Base-by-base conservation (phyloP, 805 yeast genomes). In the Pachysolen tannophilus region DNA sequence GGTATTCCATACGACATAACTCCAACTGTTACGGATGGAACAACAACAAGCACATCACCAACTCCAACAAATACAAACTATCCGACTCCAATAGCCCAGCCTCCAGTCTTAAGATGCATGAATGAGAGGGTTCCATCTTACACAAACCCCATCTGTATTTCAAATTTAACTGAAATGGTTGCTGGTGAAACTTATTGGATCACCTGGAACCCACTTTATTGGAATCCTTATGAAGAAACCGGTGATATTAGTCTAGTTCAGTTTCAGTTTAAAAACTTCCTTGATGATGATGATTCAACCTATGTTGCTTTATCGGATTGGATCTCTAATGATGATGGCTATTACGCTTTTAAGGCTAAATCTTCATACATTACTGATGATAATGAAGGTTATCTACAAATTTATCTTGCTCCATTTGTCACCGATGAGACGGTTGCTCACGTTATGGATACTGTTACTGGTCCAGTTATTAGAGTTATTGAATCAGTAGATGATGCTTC, bases 181-280 rank as follows among this genome's bases (percentile, higher is more conserved):
- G 61, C 60, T 27, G 72, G 70, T 26, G 67, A 66, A 48, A 65
- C 66, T 7, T 66, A 66, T 45, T 66, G 70, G 69, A 47, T 65
- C 39, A 65, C 71, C 11, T 65, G 71, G 71, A 69, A 66, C 38
- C 69, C 72, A 37, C 37, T 58, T 2, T 66, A 59, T 46, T 66
- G 63, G 61, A 60, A 65, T 20, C 37, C 43, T 16, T 45, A 44
- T 33, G 56, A 55, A 32, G 52, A 65, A 26, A 50, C 53, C 5
- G 42, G 57, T n/a, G n/a, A n/a, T n/a, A n/a, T n/a, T n/a, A 37
- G 65, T 66, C 26, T 48, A 48, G 28, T 37, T 66, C 47, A 50
- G 32, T 44, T 61, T 16, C 42, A 39, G 15, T 57, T 60, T 5
- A 63, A 62, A 38, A 65, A 69, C 26, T 44, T 49, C 20, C 52